Percentiles rank a stretch among this genome's conserved stretches.
phyloP scores from a whole-genome alignment of 2,329 filamentous ascomycete genomes.

The Claviceps sorghi region DNA sequence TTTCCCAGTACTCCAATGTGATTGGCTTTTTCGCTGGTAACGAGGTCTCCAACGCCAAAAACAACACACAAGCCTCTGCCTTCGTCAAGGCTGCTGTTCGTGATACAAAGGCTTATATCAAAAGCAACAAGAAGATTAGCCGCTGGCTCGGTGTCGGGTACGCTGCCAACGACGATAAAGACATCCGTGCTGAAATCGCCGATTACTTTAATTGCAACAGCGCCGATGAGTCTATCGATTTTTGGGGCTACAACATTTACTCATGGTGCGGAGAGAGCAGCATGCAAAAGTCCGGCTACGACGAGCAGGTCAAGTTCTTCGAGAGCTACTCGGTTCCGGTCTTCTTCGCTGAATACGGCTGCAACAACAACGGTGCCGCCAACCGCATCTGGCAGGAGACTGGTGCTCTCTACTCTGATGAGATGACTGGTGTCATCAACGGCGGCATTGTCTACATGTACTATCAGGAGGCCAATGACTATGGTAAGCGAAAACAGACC shows the following conservation, averaged over 20 bases:
- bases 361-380: conserved; percentile 53
- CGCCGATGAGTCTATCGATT: conserved; percentile 60
- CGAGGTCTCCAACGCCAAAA: conserved; percentile 79
- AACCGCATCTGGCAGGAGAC: conserved; percentile 79
- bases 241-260: conserved; percentile 99
- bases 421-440: conserved; percentile 82
- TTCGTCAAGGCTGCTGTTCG: conserved; percentile 97
- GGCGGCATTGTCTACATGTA: conserved; percentile 99
- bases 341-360: conserved; percentile 98
- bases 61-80: conserved; percentile 80
- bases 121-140: conserved; percentile 61
- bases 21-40: conserved; percentile 98
- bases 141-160: conserved; percentile 82
- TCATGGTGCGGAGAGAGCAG: conserved; percentile 89
- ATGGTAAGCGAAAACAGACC: conserved; percentile 37
- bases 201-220: conserved; percentile 88
- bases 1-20: conserved; percentile 75
- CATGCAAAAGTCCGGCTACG: conserved; percentile 65
- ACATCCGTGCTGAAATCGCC: conserved; percentile 68
- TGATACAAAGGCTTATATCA: conserved; percentile 91
- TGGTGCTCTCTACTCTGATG: conserved; percentile 56
- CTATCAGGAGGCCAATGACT: conserved; percentile 82
- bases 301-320: conserved; percentile 75
- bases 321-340: conserved; percentile 77
- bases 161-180: conserved; percentile 81